A percentile compares a stretch with the other conserved stretches of the same genome.
Evolutionary conservation across 495 filamentous ascomycete species (phyloP).

Genomic region (Podospora appendiculata): DNA sequence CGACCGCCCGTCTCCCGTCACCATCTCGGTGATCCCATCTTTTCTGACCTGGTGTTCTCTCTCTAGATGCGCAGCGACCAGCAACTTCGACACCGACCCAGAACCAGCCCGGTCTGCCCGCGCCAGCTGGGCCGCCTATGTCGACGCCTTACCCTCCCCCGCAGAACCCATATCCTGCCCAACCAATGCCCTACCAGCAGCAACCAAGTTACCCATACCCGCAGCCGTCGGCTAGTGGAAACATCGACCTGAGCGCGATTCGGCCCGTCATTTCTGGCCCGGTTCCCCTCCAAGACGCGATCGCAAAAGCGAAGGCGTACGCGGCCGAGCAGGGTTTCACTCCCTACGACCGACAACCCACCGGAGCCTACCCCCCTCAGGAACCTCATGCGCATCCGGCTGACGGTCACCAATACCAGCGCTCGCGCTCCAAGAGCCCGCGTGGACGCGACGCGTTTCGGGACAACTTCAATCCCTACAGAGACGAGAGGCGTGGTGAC

Average conservation of each 20-base stretch:
- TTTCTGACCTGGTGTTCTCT: neutral
- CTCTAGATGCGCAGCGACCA: slow-evolving; percentile 23
- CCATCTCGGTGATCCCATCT: neutral
- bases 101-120: slow-evolving; percentile 31
- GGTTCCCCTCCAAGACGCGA: slow-evolving; percentile 63
- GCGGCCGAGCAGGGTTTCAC: slow-evolving; percentile 62
- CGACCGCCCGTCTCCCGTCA: neutral
- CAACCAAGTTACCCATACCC: slow-evolving; percentile 48
- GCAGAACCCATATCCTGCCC: slow-evolving; percentile 27
- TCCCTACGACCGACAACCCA: slow-evolving; percentile 37
- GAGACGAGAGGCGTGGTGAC: slow-evolving; percentile 59
- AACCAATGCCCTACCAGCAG: slow-evolving; percentile 34
- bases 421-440: slow-evolving; percentile 65
- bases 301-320: slow-evolving; percentile 63
- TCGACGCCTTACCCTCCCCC: slow-evolving; percentile 7
- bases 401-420: slow-evolving; percentile 44
- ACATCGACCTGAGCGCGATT: slow-evolving; percentile 65
- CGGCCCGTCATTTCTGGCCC: slow-evolving; percentile 66
- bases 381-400: slow-evolving; percentile 25
- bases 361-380: slow-evolving; percentile 22
- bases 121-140: slow-evolving; percentile 15
- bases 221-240: slow-evolving; percentile 60
- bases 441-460: slow-evolving; percentile 53
- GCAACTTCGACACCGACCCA: slow-evolving; percentile 34
- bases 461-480: slow-evolving; percentile 66